A percentile compares a stretch with the other conserved stretches of the same genome.
phyloP scores from a whole-genome alignment of 2,329 filamentous ascomycete genomes.

The Fusarium scirpi region DNA sequence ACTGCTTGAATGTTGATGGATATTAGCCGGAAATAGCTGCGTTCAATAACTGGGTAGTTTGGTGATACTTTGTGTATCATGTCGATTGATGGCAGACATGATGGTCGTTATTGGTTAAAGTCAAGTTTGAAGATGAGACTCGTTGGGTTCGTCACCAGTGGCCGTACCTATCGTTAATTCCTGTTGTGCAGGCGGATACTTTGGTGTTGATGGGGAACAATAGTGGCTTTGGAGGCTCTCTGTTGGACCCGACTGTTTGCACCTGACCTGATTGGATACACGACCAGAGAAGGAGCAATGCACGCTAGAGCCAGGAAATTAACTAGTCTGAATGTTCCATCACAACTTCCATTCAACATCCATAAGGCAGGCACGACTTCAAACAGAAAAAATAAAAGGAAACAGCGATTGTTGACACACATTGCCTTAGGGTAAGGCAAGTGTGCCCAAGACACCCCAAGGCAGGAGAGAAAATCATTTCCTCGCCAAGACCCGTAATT shows the following conservation, averaged over 20 bases:
- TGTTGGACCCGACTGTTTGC: slow-evolving; percentile 25
- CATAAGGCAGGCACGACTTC: neutral
- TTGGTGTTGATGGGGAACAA: neutral
- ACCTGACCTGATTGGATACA: slow-evolving; percentile 19
- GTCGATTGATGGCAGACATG: neutral
- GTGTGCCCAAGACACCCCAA: slow-evolving; percentile 10
- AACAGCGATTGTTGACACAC: neutral
- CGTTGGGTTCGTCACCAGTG: neutral
- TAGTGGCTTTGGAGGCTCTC: slow-evolving; percentile 24
- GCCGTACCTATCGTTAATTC: neutral
- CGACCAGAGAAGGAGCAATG: slow-evolving; percentile 10
- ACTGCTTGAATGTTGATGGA: neutral
- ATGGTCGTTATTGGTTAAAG: neutral
- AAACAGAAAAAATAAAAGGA: slow-evolving; percentile 2
- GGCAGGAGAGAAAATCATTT: neutral
- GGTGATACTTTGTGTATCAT: neutral
- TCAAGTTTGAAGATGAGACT: neutral
- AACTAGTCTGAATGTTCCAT: neutral
- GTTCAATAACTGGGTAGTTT: neutral
- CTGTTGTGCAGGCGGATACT: neutral
- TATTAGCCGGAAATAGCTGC: neutral
- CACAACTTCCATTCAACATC: neutral
- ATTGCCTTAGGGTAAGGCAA: neutral
- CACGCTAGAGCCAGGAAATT: neutral
- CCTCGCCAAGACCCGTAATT: neutral